A percentile compares a stretch with the other conserved stretches of the same genome.
These are phyloP conservation scores for Diplogelasinospora grovesii DNA, from an alignment of 495 filamentous ascomycete species.

Conservation along the genomic window DNA sequence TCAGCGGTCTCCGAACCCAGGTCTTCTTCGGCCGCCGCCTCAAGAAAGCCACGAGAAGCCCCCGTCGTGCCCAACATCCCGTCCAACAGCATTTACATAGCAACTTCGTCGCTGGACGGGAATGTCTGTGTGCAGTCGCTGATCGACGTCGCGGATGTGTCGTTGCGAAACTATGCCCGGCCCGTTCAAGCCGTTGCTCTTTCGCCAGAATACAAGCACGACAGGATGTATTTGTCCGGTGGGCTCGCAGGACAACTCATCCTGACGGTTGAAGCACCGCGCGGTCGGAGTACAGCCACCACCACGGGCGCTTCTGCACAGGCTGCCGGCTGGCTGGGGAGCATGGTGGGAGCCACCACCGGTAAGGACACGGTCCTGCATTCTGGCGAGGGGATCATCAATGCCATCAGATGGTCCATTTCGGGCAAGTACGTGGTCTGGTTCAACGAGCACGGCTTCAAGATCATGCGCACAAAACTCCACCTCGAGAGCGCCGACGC, in stretches of 20 bases:
- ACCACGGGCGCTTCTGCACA: constrained; percentile 73
- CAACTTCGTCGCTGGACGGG: constrained; percentile 89
- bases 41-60: constrained; percentile 40
- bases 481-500: constrained; percentile 68
- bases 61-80: constrained; percentile 56
- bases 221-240: constrained; percentile 81
- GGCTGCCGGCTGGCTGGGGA: constrained; percentile 81
- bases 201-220: constrained; percentile 86
- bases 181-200: constrained; percentile 85
- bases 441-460: constrained; percentile 94
- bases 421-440: constrained; percentile 88
- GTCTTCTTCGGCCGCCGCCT: constrained; percentile 44
- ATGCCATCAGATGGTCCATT: constrained; percentile 84
- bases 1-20: constrained; percentile 42
- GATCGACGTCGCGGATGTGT: constrained; percentile 66
- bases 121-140: constrained; percentile 86
- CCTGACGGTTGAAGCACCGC: constrained; percentile 73
- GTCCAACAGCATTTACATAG: constrained; percentile 85
- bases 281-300: constrained; percentile 71
- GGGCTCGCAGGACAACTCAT: constrained; percentile 85
- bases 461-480: constrained; percentile 90
- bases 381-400: constrained; percentile 86
- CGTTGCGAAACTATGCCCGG: constrained; percentile 84
- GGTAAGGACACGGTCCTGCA: constrained; percentile 87
- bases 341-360: constrained; percentile 68